A percentile compares a stretch with the other conserved stretches of the same genome.
phyloP scores from a whole-genome alignment of 805 yeast genomes.

The Wickerhamiella nectarea region DNA sequence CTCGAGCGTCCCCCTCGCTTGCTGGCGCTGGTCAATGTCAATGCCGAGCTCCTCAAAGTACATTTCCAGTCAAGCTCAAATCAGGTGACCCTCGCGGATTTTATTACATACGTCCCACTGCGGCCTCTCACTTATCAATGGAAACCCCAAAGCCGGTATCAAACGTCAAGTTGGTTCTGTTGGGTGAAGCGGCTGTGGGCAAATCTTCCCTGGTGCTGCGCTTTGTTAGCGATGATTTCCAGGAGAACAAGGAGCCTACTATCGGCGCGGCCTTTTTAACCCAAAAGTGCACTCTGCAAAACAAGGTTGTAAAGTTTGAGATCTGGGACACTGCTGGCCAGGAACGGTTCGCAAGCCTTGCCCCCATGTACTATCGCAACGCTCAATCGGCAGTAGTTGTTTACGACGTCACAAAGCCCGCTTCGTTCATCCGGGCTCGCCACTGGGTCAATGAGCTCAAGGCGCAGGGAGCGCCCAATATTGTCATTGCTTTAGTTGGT shows the following conservation, averaged over 20 bases:
- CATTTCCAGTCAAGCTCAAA: too few species aligned
- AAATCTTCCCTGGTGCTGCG: slow-evolving; percentile 84
- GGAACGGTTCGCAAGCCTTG: slow-evolving; percentile 88
- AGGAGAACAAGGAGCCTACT: slow-evolving; percentile 94
- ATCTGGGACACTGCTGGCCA: slow-evolving; percentile 89
- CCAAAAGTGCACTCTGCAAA: slow-evolving; percentile 79
- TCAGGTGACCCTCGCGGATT: background rate
- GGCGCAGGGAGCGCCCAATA: slow-evolving; percentile 87
- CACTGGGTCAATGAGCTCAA: slow-evolving; percentile 96
- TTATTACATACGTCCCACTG: background rate
- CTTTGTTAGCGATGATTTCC: slow-evolving; percentile 89
- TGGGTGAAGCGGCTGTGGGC: slow-evolving; percentile 98
- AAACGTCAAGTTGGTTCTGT: slow-evolving; percentile 74
- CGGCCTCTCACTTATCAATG: slow-evolving; percentile 9
- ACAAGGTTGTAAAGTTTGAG: slow-evolving; percentile 58
- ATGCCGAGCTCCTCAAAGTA: slow-evolving; percentile 1
- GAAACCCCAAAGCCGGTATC: slow-evolving; percentile 35
- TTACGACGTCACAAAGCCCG: slow-evolving; percentile 89
- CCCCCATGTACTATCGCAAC: slow-evolving; percentile 94
- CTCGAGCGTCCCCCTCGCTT: background rate
- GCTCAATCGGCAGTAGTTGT: slow-evolving; percentile 96
- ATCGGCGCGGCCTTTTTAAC: slow-evolving; percentile 97
- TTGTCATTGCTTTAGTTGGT: slow-evolving; percentile 86
- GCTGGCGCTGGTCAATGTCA: background rate
- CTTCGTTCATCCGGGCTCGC: slow-evolving; percentile 87